A percentile compares a stretch with the other conserved stretches of the same genome.
phyloP scores from a whole-genome alignment of 768 basidiomycete species.

The Lentinus tigrinus region DNA sequence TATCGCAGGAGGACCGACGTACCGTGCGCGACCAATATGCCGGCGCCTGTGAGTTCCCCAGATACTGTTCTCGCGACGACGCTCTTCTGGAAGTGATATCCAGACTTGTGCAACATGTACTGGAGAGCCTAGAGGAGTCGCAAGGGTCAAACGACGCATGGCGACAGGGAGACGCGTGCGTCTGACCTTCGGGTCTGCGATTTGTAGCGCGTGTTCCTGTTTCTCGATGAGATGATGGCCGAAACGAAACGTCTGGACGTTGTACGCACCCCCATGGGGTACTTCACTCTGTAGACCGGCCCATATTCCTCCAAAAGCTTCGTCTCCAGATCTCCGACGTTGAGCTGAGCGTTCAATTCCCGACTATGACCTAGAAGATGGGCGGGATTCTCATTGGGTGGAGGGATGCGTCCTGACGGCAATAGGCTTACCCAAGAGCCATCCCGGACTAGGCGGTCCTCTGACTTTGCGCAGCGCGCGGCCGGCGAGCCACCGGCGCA shows the following conservation, averaged over 20 bases:
- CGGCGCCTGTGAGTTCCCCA: conserved; percentile 18
- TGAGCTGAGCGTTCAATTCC: not conserved
- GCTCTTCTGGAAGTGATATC: conserved; percentile 30
- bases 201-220: conserved; percentile 12
- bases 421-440: conserved; percentile 14
- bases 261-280: conserved; percentile 22
- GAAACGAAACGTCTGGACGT: not conserved
- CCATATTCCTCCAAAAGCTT: too few species aligned
- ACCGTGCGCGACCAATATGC: conserved; percentile 20
- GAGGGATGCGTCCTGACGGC: not conserved
- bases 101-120: conserved; percentile 28
- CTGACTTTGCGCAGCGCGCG: conserved; percentile 17
- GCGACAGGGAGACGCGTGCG: not conserved
- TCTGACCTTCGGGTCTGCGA: conserved; percentile 14
- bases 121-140: conserved; percentile 24
- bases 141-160: not conserved
- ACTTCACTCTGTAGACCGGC: conserved; percentile 20
- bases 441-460: conserved; percentile 18
- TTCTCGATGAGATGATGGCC: not conserved
- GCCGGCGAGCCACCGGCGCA: conserved; percentile 15
- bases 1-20: not conserved
- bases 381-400: not conserved
- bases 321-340: conserved; percentile 21
- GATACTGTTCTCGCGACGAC: conserved; percentile 12
- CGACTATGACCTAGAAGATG: not conserved